Percentiles rank a stretch among this genome's conserved stretches.
Evolutionary conservation across 371 early-diverging fungal genomes (phyloP).

Genomic region (Rhizopus delemar): DNA sequence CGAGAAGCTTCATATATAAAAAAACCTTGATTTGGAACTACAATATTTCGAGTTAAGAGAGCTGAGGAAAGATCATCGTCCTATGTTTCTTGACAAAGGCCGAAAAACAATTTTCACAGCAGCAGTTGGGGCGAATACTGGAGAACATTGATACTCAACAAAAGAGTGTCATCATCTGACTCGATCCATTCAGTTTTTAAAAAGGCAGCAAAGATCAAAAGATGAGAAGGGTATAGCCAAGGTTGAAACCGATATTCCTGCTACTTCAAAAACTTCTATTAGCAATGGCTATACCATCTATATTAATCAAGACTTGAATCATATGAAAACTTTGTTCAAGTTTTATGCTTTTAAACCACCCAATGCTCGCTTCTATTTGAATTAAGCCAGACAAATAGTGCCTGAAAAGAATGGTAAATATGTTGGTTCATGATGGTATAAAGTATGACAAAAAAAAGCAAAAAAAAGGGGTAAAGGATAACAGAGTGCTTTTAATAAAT

Average conservation of each 20-base stretch:
- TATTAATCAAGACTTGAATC: neutral
- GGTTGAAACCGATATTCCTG: neutral
- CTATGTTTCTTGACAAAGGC: neutral
- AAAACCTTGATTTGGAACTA: neutral
- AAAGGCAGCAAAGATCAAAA: neutral
- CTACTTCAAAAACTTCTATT: neutral
- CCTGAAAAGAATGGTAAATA: neutral
- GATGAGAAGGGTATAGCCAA: neutral
- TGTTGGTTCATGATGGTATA: neutral
- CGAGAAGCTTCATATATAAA: neutral
- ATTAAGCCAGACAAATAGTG: conserved; percentile 5
- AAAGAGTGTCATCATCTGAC: conserved; percentile 10
- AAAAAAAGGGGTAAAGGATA: neutral
- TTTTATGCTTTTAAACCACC: conserved; percentile 5
- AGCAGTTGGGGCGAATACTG: neutral
- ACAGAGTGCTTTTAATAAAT: too few species aligned
- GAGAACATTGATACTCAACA: neutral
- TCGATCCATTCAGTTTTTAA: neutral
- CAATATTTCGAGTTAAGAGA: conserved; percentile 3
- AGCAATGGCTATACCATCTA: neutral
- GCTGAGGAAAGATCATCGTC: neutral
- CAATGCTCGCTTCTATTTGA: neutral
- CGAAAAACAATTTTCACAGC: conserved; percentile 10
- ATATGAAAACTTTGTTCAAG: neutral
- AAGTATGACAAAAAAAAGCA: neutral